Evolutionary conservation across 2,329 filamentous ascomycete species (phyloP).

Genomic region (Trichophyton rubrum): DNA sequence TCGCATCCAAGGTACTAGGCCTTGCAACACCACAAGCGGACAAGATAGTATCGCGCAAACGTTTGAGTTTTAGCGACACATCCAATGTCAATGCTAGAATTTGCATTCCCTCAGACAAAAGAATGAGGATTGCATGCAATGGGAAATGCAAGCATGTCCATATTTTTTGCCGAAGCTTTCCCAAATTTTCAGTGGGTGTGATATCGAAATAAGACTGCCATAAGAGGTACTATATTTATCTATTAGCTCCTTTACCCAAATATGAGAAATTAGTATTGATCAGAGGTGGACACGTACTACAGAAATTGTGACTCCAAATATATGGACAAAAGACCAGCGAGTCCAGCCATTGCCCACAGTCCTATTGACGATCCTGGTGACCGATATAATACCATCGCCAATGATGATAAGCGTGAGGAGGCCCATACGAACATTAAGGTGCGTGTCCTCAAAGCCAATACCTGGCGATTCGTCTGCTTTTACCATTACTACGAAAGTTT

Average conservation of each 20-base stretch:
- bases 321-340: constrained; percentile 29
- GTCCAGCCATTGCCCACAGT: constrained; percentile 32
- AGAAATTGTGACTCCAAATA: constrained; percentile 27
- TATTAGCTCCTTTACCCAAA: neutral
- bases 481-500: constrained; percentile 41
- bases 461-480: constrained; percentile 45
- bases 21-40: constrained; percentile 30
- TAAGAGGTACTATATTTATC: constrained; percentile 37
- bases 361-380: constrained; percentile 44
- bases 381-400: constrained; percentile 52
- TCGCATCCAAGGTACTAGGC: constrained; percentile 18
- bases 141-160: constrained; percentile 23
- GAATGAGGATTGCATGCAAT: constrained; percentile 36
- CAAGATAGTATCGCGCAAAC: constrained; percentile 28
- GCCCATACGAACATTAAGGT: constrained; percentile 51
- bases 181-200: constrained; percentile 38
- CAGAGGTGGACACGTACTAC: constrained; percentile 21
- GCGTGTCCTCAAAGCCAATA: constrained; percentile 49
- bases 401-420: constrained; percentile 54
- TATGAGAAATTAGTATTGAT: neutral
- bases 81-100: constrained; percentile 40
- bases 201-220: constrained; percentile 53
- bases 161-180: constrained; percentile 46
- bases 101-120: constrained; percentile 54
- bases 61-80: constrained; percentile 29